Evolutionary conservation across 192 early-diverging fungal species (phyloP).

Genomic region (Coemansia sp.): DNA sequence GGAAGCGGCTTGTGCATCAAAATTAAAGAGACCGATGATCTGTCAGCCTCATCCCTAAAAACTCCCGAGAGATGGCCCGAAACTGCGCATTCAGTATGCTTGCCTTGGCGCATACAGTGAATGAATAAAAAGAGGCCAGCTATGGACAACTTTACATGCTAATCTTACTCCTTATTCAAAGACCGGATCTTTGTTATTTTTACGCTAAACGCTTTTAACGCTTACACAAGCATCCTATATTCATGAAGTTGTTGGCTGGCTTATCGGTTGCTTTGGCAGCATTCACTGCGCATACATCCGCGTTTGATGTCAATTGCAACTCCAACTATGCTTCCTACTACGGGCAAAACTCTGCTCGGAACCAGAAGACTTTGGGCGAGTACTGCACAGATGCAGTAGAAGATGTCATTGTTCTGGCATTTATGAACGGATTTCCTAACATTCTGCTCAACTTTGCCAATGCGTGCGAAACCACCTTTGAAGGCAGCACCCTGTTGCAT

Average conservation of each 20-base stretch:
- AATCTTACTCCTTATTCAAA: background rate
- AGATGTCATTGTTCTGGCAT: constrained; percentile 61
- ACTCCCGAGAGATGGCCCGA: constrained; percentile 8
- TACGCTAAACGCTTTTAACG: background rate
- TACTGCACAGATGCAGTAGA: constrained; percentile 65
- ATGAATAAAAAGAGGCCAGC: background rate
- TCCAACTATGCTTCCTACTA: constrained; percentile 52
- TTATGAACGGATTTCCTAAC: constrained; percentile 58
- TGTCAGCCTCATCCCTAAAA: constrained; percentile 2
- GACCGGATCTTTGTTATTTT: constrained; percentile 2
- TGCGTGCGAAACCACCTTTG: constrained; percentile 57
- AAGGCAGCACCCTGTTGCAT: constrained; percentile 55
- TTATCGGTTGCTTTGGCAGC: constrained; percentile 2
- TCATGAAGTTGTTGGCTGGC: background rate
- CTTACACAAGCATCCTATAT: background rate
- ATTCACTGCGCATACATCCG: constrained; percentile 6
- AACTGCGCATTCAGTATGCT: constrained; percentile 11
- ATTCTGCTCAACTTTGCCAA: constrained; percentile 63
- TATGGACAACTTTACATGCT: background rate
- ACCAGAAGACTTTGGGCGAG: constrained; percentile 35
- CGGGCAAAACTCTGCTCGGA: constrained; percentile 52
- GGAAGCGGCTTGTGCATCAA: constrained; percentile 6
- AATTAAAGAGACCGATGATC: constrained; percentile 5
- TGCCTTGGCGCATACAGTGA: constrained; percentile 1
- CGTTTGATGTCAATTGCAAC: constrained; percentile 47